These are phyloP conservation scores for Dioszegia hungarica DNA, from an alignment of 768 basidiomycete species.

Conservation along the genomic window DNA sequence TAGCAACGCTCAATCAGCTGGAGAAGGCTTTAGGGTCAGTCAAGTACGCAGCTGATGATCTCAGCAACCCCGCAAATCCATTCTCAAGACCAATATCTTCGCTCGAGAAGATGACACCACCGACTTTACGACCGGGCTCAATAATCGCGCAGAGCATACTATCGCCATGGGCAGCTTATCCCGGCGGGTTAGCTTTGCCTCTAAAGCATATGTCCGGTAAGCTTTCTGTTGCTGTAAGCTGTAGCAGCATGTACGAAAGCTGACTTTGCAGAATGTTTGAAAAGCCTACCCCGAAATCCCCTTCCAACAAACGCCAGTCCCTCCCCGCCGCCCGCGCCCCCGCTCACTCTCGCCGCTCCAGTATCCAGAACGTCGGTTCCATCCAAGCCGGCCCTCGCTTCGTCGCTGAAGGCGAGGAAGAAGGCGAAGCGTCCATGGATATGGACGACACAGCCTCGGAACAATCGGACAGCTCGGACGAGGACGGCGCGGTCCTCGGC, in stretches of 20 bases:
- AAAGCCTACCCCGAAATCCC: background rate
- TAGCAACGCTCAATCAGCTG: background rate
- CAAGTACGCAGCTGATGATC: background rate
- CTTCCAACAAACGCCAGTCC: background rate
- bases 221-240: background rate
- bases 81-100: slow-evolving; percentile 22
- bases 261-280: too few relatives aligned
- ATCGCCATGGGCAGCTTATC: slow-evolving; percentile 20
- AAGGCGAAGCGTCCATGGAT: slow-evolving; percentile 39
- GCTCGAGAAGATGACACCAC: slow-evolving; percentile 19
- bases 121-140: slow-evolving; percentile 10
- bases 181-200: slow-evolving; percentile 45
- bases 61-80: slow-evolving; percentile 35
- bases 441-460: slow-evolving; percentile 33
- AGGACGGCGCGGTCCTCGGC: background rate
- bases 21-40: too few relatives aligned
- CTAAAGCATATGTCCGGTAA: slow-evolving; percentile 42
- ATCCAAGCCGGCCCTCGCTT: slow-evolving; percentile 9
- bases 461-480: slow-evolving; percentile 1
- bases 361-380: slow-evolving; percentile 19
- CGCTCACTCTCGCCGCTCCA: slow-evolving; percentile 6
- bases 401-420: slow-evolving; percentile 15
- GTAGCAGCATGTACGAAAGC: background rate
- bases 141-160: slow-evolving; percentile 28
- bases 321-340: background rate